These are phyloP conservation scores for Fistulinella cinereoalba DNA, from an alignment of 1,284 basidiomycete species.

Conservation along the genomic window DNA sequence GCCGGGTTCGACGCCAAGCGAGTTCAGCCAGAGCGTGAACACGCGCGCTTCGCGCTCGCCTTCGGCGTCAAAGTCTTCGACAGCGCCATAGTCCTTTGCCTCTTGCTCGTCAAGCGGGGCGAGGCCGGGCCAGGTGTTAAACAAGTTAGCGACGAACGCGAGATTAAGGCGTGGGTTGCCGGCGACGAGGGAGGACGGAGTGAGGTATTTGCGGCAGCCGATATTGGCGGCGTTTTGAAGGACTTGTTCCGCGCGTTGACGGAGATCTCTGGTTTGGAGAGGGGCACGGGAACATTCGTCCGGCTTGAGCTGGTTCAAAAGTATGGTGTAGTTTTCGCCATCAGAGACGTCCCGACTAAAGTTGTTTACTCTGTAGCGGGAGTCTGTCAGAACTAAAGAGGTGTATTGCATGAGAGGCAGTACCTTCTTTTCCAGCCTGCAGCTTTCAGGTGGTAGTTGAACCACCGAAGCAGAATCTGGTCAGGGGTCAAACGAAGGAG, in stretches of 20 bases:
- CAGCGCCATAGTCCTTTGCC: constrained; percentile 75
- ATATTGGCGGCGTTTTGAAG: constrained; percentile 93
- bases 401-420: constrained; percentile 9
- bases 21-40: constrained; percentile 98
- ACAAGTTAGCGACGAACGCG: constrained; percentile 97
- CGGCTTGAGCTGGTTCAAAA: constrained; percentile 94
- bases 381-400: constrained; percentile 8
- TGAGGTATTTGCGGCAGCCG: constrained; percentile 94
- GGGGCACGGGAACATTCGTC: constrained; percentile 92
- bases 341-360: constrained; percentile 95
- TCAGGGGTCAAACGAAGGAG: constrained; percentile 92
- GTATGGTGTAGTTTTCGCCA: constrained; percentile 95
- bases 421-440: constrained; percentile 88
- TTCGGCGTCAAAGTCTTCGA: constrained; percentile 98
- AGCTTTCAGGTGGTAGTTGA: constrained; percentile 97
- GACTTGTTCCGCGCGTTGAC: constrained; percentile 86
- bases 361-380: constrained; percentile 78
- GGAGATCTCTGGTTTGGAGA: constrained; percentile 81
- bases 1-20: constrained; percentile 91
- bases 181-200: constrained; percentile 84
- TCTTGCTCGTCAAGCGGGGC: constrained; percentile 91
- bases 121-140: constrained; percentile 96
- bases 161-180: constrained; percentile 99
- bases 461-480: constrained; percentile 96
- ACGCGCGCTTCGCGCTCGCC: constrained; percentile 97